Conservation (phyloP, 139 green algal genomes). For the Gonium pectorale region DNA sequence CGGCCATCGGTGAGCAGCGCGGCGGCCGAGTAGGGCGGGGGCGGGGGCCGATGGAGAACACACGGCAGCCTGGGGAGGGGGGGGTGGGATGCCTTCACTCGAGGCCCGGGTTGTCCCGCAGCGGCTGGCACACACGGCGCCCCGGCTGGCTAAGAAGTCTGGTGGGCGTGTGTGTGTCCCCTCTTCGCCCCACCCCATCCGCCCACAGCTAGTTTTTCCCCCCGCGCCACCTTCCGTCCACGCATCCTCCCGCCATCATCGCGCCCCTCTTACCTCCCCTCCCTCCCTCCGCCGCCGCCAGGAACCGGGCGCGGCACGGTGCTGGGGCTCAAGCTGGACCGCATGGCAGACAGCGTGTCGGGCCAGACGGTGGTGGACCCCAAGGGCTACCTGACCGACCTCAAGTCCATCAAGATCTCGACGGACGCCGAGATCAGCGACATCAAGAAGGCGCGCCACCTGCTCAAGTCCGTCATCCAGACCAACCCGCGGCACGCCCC, state of each 20-base stretch:
- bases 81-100: no score
- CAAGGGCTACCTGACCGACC: constrained; percentile 98
- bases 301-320: constrained; percentile 88
- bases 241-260: not conserved
- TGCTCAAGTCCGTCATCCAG: constrained; percentile 96
- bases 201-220: no score
- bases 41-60: not conserved
- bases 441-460: constrained; percentile 97
- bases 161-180: no score
- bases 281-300: constrained; percentile 1
- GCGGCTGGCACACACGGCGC: no score
- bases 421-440: constrained; percentile 94
- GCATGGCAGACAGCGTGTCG: constrained; percentile 88
- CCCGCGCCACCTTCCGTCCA: not conserved
- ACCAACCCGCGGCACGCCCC: constrained; percentile 97
- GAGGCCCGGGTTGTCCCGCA: no score
- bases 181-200: no score
- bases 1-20: constrained; percentile 84
- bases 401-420: constrained; percentile 78
- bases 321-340: constrained; percentile 95
- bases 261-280: not conserved
- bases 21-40: not conserved
- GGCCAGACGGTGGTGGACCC: constrained; percentile 98
- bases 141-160: no score
- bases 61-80: no score